Percentiles rank a stretch among this genome's conserved stretches.
phyloP scores from a whole-genome alignment of 495 filamentous ascomycete species.

The Penicillium lividum region DNA sequence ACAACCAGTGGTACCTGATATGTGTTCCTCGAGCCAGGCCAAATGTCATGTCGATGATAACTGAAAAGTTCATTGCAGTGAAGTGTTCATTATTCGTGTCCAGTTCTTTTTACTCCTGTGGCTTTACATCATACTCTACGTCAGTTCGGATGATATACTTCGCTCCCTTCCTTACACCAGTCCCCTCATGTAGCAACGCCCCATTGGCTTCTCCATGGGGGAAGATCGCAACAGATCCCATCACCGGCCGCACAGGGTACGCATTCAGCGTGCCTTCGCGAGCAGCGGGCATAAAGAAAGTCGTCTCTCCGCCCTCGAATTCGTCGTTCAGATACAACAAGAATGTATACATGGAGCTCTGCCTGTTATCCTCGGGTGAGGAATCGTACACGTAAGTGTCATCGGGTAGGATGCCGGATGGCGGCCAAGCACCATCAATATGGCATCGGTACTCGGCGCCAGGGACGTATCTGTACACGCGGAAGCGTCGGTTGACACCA shows the following conservation, averaged over 20 bases:
- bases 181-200: slow-evolving; percentile 41
- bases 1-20: too few species aligned
- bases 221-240: slow-evolving; percentile 43
- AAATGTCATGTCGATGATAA: neutral
- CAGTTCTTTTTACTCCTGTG: slow-evolving; percentile 2
- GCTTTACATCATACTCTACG: slow-evolving; percentile 40
- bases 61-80: neutral
- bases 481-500: slow-evolving; percentile 42
- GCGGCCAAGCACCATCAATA: slow-evolving; percentile 43
- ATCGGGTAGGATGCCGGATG: slow-evolving; percentile 36
- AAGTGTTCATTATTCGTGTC: neutral
- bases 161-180: slow-evolving; percentile 38
- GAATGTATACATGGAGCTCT: slow-evolving; percentile 46
- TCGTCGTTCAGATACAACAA: slow-evolving; percentile 44
- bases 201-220: slow-evolving; percentile 43
- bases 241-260: slow-evolving; percentile 42
- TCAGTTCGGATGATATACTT: slow-evolving; percentile 45
- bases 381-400: slow-evolving; percentile 42
- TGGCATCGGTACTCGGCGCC: slow-evolving; percentile 43
- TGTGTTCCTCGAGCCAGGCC: neutral
- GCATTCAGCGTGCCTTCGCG: slow-evolving; percentile 40
- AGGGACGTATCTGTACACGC: slow-evolving; percentile 42
- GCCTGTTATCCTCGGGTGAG: slow-evolving; percentile 35
- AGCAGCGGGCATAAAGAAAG: slow-evolving; percentile 39
- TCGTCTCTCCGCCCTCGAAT: slow-evolving; percentile 44